A percentile compares a stretch with the other conserved stretches of the same genome.
phyloP scores from a whole-genome alignment of 805 yeast genomes.

The Candida insectalens region DNA sequence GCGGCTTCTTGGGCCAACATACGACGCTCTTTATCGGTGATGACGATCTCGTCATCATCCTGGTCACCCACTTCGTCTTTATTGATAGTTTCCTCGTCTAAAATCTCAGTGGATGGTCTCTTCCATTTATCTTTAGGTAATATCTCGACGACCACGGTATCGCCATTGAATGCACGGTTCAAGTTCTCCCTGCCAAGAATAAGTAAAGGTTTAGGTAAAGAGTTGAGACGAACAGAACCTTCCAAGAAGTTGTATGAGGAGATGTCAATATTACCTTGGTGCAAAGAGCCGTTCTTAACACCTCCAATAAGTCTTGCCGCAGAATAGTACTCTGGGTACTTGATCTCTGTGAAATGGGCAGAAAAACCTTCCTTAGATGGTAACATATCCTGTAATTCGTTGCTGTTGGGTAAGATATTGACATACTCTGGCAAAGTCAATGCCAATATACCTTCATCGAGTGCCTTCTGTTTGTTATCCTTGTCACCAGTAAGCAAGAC shows the following conservation, averaged over 20 bases:
- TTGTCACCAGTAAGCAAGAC: conserved; percentile 72
- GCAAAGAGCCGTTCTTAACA: conserved; percentile 72
- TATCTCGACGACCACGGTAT: conserved; percentile 81
- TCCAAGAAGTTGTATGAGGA: conserved; percentile 84
- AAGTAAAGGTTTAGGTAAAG: conserved; percentile 73
- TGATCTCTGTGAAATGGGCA: conserved; percentile 34
- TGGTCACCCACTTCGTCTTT: conserved; percentile 51
- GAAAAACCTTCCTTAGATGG: conserved; percentile 43
- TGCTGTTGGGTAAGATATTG: conserved; percentile 56
- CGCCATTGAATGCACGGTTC: conserved; percentile 90
- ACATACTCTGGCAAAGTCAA: conserved; percentile 62
- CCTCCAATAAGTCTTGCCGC: conserved; percentile 87
- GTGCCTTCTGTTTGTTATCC: conserved; percentile 51
- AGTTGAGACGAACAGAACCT: conserved; percentile 65
- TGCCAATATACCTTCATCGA: conserved; percentile 41
- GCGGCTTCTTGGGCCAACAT: conserved; percentile 71
- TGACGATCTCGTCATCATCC: conserved; percentile 33
- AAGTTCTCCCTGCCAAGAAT: conserved; percentile 75
- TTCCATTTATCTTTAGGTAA: conserved; percentile 84
- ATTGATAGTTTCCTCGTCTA: conserved; percentile 64
- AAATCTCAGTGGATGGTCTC: conserved; percentile 66
- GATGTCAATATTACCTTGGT: conserved; percentile 74
- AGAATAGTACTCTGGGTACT: conserved; percentile 71
- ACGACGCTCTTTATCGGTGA: conserved; percentile 63
- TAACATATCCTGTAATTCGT: conserved; percentile 68